These are phyloP conservation scores for Mycosphaerella sp. DNA, from an alignment of 2,329 filamentous ascomycete genomes.

Conservation along the genomic window DNA sequence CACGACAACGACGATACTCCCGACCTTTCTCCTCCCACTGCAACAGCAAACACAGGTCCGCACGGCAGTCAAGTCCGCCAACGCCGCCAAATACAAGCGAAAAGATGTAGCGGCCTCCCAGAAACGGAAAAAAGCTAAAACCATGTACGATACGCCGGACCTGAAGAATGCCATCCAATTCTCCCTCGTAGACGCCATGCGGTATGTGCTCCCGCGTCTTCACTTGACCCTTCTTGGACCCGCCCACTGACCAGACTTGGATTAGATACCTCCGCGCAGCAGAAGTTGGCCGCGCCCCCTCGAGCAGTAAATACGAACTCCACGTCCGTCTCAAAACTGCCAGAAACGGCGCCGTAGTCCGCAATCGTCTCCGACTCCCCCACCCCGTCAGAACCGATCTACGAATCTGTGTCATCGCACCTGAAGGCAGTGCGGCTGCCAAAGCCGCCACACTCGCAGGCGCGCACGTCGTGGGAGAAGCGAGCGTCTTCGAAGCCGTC, in stretches of 20 bases:
- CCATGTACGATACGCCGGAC: constrained; percentile 57
- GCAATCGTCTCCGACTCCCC: constrained; percentile 80
- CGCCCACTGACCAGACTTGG: not conserved
- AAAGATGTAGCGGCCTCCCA: constrained; percentile 48
- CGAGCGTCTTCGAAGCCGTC: constrained; percentile 75
- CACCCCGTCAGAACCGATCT: constrained; percentile 84
- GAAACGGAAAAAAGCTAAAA: constrained; percentile 57
- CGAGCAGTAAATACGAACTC: constrained; percentile 78
- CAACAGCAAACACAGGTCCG: constrained; percentile 35
- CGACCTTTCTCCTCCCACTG: constrained; percentile 23
- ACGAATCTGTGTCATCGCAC: constrained; percentile 82
- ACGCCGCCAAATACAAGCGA: constrained; percentile 37
- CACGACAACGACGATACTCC: constrained; percentile 11
- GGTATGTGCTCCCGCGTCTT: constrained; percentile 44
- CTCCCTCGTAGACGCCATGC: constrained; percentile 85
- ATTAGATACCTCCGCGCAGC: constrained; percentile 82
- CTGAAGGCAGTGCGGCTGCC: constrained; percentile 68
- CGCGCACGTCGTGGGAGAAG: constrained; percentile 76
- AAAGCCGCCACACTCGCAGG: constrained; percentile 70
- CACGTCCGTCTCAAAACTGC: constrained; percentile 73
- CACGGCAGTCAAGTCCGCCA: constrained; percentile 35
- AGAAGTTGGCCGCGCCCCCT: constrained; percentile 76
- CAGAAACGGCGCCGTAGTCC: constrained; percentile 79
- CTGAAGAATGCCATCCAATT: constrained; percentile 65
- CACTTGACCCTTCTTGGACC: not conserved